Conservation (phyloP, 164 flowering plant genomes). For the Berberis thunbergii region DNA sequence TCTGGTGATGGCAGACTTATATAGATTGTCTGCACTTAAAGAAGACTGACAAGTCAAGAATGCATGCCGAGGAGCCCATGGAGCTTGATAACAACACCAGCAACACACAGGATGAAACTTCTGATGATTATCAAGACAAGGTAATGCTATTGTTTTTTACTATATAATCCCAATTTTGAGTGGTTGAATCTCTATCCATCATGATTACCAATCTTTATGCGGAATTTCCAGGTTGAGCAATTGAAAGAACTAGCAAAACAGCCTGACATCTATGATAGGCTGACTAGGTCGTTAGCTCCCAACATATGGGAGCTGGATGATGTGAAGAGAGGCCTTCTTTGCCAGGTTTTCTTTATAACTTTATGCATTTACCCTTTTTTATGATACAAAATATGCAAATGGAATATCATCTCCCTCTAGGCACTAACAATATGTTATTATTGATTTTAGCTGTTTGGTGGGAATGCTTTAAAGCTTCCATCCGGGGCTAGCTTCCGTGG, state of each 20-base stretch:
- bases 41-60: conserved; percentile 78
- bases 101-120: conserved; percentile 30
- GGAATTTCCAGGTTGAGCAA: conserved; percentile 46
- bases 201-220: neutral
- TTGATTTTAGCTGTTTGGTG: conserved; percentile 73
- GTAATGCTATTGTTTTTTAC: conserved; percentile 13
- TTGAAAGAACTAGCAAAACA: conserved; percentile 66
- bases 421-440: conserved; percentile 2
- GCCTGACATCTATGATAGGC: conserved; percentile 78
- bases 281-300: conserved; percentile 90
- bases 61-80: conserved; percentile 71
- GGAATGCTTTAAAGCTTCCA: conserved; percentile 70
- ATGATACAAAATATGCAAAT: neutral
- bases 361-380: neutral
- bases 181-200: neutral
- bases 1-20: conserved; percentile 53
- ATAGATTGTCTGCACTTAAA: conserved; percentile 91
- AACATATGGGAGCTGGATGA: conserved; percentile 99
- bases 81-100: conserved; percentile 35
- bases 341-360: conserved; percentile 51
- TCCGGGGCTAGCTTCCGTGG: conserved; percentile 97
- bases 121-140: conserved; percentile 38
- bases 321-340: conserved; percentile 95
- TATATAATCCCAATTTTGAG: neutral
- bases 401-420: neutral